Evolutionary conservation across 768 basidiomycete species (phyloP), one percentile per base, ranked within the genome.

Genomic region (Mrakia blollopis): DNA sequence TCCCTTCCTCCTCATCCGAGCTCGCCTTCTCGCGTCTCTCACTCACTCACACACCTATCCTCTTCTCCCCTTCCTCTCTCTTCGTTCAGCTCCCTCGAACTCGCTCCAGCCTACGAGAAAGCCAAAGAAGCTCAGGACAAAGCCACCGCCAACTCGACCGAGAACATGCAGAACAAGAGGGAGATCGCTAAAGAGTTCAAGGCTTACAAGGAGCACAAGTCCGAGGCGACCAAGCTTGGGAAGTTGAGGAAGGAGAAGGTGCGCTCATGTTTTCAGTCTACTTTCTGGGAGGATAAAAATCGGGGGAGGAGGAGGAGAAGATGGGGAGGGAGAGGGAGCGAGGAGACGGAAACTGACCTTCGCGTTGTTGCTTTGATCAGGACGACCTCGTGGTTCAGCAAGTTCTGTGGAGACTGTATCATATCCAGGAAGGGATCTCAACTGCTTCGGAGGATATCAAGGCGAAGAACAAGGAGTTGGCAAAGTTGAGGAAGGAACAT

Each of bases 191-290:
- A 92, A 11, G 97, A 99, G 83, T 94, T 97, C 80, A 94, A 92
- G 83, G 94, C 96, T 81, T 98, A 95, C 85, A 94, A 93, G 85
- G 94, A 98, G 82, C 97, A 98, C 85, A 94, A 95, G 83, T 89
- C 88, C 7, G 96, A 98, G 82, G 93, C 94, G 6, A 92, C 93
- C 79, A 86, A 91, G 61, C 98, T 95, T 80, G 91, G 94, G 82
- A 86, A 85, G 11, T 85, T 98, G 21, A 88, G 88, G 80, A 85
- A 91, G 73, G 90, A 94, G 80, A 86, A 87, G 82, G 93, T 93
- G 60, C 5, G 11, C 70, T 39, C 44, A 28, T 47, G n/a, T n/a
- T n/a, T n/a, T n/a, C n/a, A n/a, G n/a, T n/a, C n/a, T n/a, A n/a
- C n/a, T n/a, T n/a, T n/a, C n/a, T n/a, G n/a, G n/a, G n/a, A n/a